Conservation (phyloP, 2,329 filamentous ascomycete species). For the Hirsutella thompsonii region DNA sequence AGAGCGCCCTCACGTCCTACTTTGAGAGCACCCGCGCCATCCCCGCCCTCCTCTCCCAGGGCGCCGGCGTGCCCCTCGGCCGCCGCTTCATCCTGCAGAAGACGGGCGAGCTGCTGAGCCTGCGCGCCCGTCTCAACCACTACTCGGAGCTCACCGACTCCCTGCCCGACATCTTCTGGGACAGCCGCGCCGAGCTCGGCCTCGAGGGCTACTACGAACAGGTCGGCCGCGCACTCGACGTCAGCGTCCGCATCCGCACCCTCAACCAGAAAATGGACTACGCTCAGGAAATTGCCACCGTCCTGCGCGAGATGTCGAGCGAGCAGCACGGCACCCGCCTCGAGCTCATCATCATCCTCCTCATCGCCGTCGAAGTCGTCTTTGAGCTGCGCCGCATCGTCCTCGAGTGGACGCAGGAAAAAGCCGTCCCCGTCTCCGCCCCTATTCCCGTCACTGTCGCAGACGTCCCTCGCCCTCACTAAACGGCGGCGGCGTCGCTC, state of each 20-base stretch:
- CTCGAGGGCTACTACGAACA: conserved; percentile 93
- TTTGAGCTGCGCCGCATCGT: conserved; percentile 71
- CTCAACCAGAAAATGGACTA: conserved; percentile 98
- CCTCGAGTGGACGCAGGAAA: conserved; percentile 39
- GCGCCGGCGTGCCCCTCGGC: conserved; percentile 31
- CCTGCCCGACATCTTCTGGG: conserved; percentile 94
- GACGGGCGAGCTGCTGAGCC: conserved; percentile 79
- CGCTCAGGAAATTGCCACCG: conserved; percentile 84
- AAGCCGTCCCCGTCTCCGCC: neutral
- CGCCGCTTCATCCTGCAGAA: conserved; percentile 77
- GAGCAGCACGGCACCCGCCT: conserved; percentile 81
- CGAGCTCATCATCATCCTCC: conserved; percentile 90
- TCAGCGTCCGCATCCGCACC: conserved; percentile 78
- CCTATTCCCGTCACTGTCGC: no score
- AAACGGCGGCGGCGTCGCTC: no score
- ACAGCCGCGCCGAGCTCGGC: conserved; percentile 74
- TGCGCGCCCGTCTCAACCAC: conserved; percentile 87
- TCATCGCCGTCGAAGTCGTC: conserved; percentile 84
- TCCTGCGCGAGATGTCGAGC: conserved; percentile 75
- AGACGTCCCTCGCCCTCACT: no score
- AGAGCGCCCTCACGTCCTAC: conserved; percentile 70
- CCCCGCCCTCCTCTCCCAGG: conserved; percentile 61
- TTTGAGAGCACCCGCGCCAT: conserved; percentile 79
- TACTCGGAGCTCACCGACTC: conserved; percentile 95
- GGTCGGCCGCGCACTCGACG: conserved; percentile 79